Evolutionary conservation across 2,329 filamentous ascomycete genomes (phyloP), one percentile per base, ranked within the genome.

Genomic region (Paraconiothyrium sp.): DNA sequence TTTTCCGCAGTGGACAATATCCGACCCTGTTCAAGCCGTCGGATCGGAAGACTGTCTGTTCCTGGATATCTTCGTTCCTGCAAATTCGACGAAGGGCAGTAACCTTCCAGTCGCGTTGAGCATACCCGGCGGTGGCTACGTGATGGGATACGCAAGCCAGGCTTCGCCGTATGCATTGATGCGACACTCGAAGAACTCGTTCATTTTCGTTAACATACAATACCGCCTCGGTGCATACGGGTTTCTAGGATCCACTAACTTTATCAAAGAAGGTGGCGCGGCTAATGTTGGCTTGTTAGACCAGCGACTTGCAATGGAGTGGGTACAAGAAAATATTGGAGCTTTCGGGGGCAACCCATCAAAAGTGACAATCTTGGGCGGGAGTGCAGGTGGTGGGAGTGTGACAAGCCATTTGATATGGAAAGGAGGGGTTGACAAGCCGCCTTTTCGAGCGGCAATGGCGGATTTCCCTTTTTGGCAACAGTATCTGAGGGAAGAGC

Each of bases 211-310:
- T 54, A 85, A 83, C 66, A 86, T 88, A 74, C 87, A 87, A 75
- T 88, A 88, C 69, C 83, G 88, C 5, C 85, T 90, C 13, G 86
- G 86, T 0, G 75, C 85, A 0, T 84, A 84, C 67, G 88, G 88
- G 0, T 90, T 90, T 63, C 78, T 90, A 0, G 84, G 86, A 0
- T 83, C 86, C 47, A 81, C 86, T 43, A 77, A 82, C 30, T 79
- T 89, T 5, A 78, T 80, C n/a, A 68, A 76, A 3, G 78, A 86
- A 65, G 81, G 79, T 1, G 87, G 87, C 0, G 81, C 84, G 54
- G 76, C 89, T 7, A 91, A 91, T 67, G 84, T 78, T 1, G 89
- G 89, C 0, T 72, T 90, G 9, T 78, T 89, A 2, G 88, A 90
- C 66, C 87, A 90, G 72, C 79, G 86, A 10, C 79, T 83, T 24